phyloP scores from a whole-genome alignment of 2,329 filamentous ascomycete genomes.

The Fusarium armeniacum region DNA sequence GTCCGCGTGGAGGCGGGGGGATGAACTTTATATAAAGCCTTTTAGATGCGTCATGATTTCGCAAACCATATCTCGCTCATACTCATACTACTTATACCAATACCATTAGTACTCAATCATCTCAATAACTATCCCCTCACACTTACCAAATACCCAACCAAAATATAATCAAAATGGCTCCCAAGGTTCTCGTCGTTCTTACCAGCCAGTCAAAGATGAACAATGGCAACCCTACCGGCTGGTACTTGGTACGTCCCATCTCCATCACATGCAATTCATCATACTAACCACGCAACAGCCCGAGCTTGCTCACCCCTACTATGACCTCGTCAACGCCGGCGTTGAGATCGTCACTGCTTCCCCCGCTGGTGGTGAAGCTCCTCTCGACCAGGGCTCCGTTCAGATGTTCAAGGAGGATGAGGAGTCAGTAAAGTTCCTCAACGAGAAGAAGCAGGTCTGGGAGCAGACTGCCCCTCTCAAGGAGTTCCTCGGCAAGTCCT shows the following conservation, averaged over 20 bases:
- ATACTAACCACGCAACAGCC: slow-evolving; percentile 55
- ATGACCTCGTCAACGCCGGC: slow-evolving; percentile 62
- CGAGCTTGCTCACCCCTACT: slow-evolving; percentile 75
- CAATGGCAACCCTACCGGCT: slow-evolving; percentile 72
- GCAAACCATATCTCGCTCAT: background rate
- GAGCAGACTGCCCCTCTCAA: slow-evolving; percentile 72
- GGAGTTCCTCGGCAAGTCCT: slow-evolving; percentile 67
- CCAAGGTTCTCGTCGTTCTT: slow-evolving; percentile 78
- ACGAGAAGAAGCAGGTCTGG: slow-evolving; percentile 71
- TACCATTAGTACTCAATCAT: background rate
- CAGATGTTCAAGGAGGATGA: slow-evolving; percentile 68
- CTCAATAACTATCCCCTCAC: background rate
- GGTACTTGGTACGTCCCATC: slow-evolving; percentile 71
- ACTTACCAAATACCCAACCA: background rate
- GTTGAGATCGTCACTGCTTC: slow-evolving; percentile 71
- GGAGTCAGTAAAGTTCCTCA: slow-evolving; percentile 66
- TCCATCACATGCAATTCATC: background rate
- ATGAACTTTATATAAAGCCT: slow-evolving; percentile 28
- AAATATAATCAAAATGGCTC: slow-evolving; percentile 59
- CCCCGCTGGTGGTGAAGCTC: slow-evolving; percentile 71
- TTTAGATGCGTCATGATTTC: slow-evolving; percentile 17
- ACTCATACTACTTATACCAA: background rate
- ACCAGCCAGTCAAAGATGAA: slow-evolving; percentile 70
- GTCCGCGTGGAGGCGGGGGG: slow-evolving; percentile 24
- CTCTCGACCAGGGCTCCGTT: slow-evolving; percentile 71